phyloP scores from a whole-genome alignment of 345 rosid species.

The Eucalyptus sp. region DNA sequence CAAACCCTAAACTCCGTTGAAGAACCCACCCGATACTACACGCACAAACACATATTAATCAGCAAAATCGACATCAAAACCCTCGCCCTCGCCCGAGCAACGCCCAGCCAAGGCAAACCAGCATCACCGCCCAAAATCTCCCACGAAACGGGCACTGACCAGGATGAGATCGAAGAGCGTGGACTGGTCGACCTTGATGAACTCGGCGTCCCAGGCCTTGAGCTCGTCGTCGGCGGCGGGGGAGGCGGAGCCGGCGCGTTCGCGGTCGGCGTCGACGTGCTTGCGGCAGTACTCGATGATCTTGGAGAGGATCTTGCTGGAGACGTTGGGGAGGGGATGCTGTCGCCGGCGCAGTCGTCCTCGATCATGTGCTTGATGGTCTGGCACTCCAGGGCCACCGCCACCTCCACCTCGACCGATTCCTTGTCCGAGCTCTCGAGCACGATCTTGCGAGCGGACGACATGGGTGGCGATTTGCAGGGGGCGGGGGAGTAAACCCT shows the following conservation, averaged over 20 bases:
- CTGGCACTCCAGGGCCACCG: slow-evolving; percentile 48
- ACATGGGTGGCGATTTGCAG: neutral
- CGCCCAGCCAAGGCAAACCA: neutral
- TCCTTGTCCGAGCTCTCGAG: slow-evolving; percentile 55
- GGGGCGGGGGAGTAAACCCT: neutral
- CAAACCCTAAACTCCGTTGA: neutral
- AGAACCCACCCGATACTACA: neutral
- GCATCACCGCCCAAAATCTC: neutral
- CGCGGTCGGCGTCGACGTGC: slow-evolving; percentile 42
- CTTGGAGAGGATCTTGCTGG: slow-evolving; percentile 47
- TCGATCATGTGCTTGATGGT: slow-evolving; percentile 70
- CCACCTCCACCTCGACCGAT: slow-evolving; percentile 48
- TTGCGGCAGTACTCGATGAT: slow-evolving; percentile 73
- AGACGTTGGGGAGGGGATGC: slow-evolving; percentile 62
- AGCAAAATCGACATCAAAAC: neutral
- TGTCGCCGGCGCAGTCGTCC: slow-evolving; percentile 38
- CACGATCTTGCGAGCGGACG: slow-evolving; percentile 19
- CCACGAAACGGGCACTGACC: slow-evolving; percentile 9
- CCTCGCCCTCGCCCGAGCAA: neutral
- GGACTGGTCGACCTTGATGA: slow-evolving; percentile 48
- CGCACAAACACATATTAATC: neutral
- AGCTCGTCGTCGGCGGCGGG: slow-evolving; percentile 17
- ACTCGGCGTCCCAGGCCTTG: slow-evolving; percentile 45
- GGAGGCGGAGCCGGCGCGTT: neutral
- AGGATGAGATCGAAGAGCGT: slow-evolving; percentile 56